Evolutionary conservation across 176 grass and related monocot species (phyloP), one percentile per base, ranked within the genome.

Genomic region (Leersia perrieri): DNA sequence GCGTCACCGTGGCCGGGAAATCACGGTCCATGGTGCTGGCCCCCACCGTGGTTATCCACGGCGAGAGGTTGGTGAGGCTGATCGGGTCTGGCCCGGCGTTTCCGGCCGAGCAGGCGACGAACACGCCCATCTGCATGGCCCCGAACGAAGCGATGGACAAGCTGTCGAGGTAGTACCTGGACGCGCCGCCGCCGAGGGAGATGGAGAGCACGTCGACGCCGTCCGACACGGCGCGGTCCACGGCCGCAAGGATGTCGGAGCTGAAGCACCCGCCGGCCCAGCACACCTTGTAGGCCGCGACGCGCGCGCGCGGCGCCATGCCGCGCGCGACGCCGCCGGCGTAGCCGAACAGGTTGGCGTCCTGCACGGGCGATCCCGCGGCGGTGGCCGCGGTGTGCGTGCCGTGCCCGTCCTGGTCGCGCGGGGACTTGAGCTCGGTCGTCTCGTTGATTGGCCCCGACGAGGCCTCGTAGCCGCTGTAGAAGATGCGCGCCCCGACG

Each of bases 181-280:
- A 91, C 16, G 92, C 82, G 14, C 96, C 93, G 27, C 96, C 93
- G n/a, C 96, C 96, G 39, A 99, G 97, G 40, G 97, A 99, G 87
- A 99, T 93, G 86, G 97, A 99, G 82, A 99, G 88, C 64, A 99
- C 89, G 80, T 99, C 89, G 67, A 96, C 97, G 36, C 97, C 97
- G 78, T 99, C 97, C 30, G 97, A 76, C 63, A 99, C 97, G 20
- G 93, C 97, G 13, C 91, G 86, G 22, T 96, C 93, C 41, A 96
- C 97, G n/a, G 97, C 97, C 4, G 93, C 97, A 64, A 99, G 84
- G 74, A 99, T 99, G 87, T 99, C 97, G 71, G 97, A 99, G 90
- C 93, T 99, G 87, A 99, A 96, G 92, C 97, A 99, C 11, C 93
- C 97, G 34, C 97, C 91, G 14, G 80, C 72, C 97, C 97, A 99